Percentiles rank a stretch among this genome's conserved stretches.
These are phyloP conservation scores for Fusarium sp. DNA, from an alignment of 2,329 filamentous ascomycete species.

Conservation along the genomic window DNA sequence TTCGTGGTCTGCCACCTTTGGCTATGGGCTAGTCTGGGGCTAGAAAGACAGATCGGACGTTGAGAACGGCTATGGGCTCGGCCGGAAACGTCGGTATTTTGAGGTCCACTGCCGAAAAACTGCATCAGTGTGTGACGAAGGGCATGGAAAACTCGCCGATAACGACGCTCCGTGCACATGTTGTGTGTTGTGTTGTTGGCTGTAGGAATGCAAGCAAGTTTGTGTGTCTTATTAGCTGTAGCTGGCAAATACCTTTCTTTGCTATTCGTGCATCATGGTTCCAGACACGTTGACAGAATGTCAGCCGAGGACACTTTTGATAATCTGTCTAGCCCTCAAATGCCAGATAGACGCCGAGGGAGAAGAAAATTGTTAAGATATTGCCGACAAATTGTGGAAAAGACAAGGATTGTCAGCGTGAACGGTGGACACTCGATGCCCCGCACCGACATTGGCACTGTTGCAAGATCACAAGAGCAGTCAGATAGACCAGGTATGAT, in stretches of 20 bases:
- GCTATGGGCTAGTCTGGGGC: constrained; percentile 8
- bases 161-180: constrained; percentile 8
- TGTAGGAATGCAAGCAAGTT: neutral
- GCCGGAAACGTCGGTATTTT: constrained; percentile 46
- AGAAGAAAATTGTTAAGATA: constrained; percentile 9
- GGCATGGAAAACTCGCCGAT: constrained; percentile 14
- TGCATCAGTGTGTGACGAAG: constrained; percentile 26
- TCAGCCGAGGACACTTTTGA: neutral
- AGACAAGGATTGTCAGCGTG: constrained; percentile 40
- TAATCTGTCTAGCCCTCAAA: neutral
- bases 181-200: neutral
- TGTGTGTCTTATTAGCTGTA: neutral
- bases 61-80: constrained; percentile 22
- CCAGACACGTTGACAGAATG: neutral
- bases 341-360: constrained; percentile 13
- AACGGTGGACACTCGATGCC: constrained; percentile 34
- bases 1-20: constrained; percentile 21
- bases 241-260: neutral
- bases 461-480: constrained; percentile 39
- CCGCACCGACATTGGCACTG: constrained; percentile 42
- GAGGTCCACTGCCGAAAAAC: constrained; percentile 37
- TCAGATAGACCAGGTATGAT: constrained; percentile 31
- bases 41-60: constrained; percentile 31
- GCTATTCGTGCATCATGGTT: neutral
- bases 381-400: constrained; percentile 27